Evolutionary conservation across 805 yeast genomes (phyloP).

Genomic region (Wickerhamiella bombiphila): DNA sequence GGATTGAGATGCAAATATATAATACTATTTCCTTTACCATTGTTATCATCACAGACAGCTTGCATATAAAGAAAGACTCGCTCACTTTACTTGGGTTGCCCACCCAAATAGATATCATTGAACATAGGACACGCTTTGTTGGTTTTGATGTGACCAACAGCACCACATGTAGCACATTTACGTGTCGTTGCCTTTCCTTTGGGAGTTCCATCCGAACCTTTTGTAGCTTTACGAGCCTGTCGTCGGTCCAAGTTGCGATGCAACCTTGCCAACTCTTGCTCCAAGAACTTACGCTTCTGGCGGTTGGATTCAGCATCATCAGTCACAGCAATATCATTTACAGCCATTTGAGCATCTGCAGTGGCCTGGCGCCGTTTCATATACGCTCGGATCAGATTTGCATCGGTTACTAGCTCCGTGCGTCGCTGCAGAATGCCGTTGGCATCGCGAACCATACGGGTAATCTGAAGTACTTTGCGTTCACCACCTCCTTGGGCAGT

Average conservation of each 20-base stretch:
- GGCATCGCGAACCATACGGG: constrained; percentile 66
- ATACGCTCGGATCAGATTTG: constrained; percentile 75
- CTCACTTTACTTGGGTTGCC: constrained; percentile 1
- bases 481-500: constrained; percentile 21
- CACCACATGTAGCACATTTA: constrained; percentile 90
- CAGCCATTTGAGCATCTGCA: constrained; percentile 49
- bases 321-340: constrained; percentile 61
- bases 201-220: constrained; percentile 39
- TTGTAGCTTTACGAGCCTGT: constrained; percentile 39
- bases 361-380: constrained; percentile 53
- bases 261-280: constrained; percentile 69
- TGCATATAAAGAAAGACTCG: no score
- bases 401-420: constrained; percentile 66
- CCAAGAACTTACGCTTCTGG: constrained; percentile 59
- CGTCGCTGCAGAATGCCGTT: constrained; percentile 76
- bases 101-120: constrained; percentile 29
- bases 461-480: constrained; percentile 40
- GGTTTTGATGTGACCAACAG: constrained; percentile 86
- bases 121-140: constrained; percentile 86
- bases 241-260: constrained; percentile 62
- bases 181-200: constrained; percentile 53
- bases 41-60: no score
- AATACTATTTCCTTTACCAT: no score
- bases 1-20: no score
- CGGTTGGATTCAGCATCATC: constrained; percentile 73